These are phyloP conservation scores for Mycena indigotica DNA, from an alignment of 768 basidiomycete species.

Conservation along the genomic window DNA sequence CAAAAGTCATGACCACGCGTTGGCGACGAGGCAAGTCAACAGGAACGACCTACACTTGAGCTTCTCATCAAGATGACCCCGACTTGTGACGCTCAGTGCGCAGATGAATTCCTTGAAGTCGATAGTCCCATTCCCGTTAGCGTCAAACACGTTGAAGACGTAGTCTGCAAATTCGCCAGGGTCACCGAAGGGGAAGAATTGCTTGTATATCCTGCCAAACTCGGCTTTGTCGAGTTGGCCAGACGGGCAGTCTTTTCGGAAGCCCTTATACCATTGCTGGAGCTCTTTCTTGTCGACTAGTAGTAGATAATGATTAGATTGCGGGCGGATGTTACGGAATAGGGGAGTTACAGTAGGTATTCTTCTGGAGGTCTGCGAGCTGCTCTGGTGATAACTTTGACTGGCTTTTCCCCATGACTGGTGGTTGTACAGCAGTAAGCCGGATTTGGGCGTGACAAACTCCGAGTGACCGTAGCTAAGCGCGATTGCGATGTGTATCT, in stretches of 20 bases:
- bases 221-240: conserved; percentile 95
- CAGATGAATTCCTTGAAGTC: conserved; percentile 99
- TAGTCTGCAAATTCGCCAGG: conserved; percentile 96
- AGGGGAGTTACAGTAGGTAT: conserved; percentile 89
- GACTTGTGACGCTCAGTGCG: conserved; percentile 91
- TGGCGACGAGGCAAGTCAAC: conserved; percentile 10
- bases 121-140: conserved; percentile 94
- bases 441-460: conserved; percentile 11
- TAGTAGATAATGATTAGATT: conserved; percentile 16
- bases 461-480: background rate
- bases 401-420: conserved; percentile 92
- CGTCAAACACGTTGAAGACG: conserved; percentile 97
- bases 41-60: conserved; percentile 77
- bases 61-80: conserved; percentile 95
- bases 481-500: no score
- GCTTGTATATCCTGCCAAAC: conserved; percentile 97
- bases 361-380: conserved; percentile 93
- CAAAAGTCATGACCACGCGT: conserved; percentile 22
- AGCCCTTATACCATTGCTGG: conserved; percentile 99
- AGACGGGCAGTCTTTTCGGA: conserved; percentile 97
- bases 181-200: conserved; percentile 99
- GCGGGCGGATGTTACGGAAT: conserved; percentile 6
- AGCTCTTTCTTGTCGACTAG: conserved; percentile 95
- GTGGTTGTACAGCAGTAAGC: conserved; percentile 35
- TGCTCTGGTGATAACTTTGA: conserved; percentile 94